These are phyloP conservation scores for Moesziomyces sp. DNA, from an alignment of 1,284 basidiomycete genomes.

Conservation along the genomic window DNA sequence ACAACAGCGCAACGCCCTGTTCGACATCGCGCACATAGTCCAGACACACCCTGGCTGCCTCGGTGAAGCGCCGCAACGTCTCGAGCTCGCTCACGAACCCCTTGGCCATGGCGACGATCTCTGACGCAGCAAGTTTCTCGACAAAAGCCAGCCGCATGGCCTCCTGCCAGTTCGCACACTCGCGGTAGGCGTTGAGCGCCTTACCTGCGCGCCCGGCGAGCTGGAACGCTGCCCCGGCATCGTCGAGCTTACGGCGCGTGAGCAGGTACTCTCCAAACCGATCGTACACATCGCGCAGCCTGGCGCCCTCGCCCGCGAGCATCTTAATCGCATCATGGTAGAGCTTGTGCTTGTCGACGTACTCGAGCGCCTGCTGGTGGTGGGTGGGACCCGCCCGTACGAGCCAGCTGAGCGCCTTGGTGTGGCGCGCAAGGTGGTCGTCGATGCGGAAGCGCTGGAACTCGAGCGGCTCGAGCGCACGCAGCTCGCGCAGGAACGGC, in stretches of 20 bases:
- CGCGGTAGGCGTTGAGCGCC: constrained; percentile 56
- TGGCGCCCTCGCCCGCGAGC: constrained; percentile 24
- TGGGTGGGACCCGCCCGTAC: constrained; percentile 77
- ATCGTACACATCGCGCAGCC: constrained; percentile 66
- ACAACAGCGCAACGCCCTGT: constrained; percentile 80
- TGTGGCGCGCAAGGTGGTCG: constrained; percentile 83
- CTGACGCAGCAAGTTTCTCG: constrained; percentile 60
- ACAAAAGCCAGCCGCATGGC: constrained; percentile 50
- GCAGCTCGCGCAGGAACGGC: constrained; percentile 90
- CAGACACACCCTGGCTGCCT: constrained; percentile 84
- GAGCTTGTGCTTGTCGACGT: constrained; percentile 82
- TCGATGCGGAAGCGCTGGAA: constrained; percentile 93
- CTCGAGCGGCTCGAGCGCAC: constrained; percentile 77
- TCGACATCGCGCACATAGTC: constrained; percentile 85
- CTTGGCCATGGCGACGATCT: constrained; percentile 70
- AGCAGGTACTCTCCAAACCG: constrained; percentile 89
- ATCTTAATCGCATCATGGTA: constrained; percentile 68
- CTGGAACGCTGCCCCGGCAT: constrained; percentile 74
- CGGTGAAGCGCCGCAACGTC: constrained; percentile 80
- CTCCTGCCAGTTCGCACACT: constrained; percentile 57
- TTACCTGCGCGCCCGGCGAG: constrained; percentile 43
- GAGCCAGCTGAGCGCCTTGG: constrained; percentile 81
- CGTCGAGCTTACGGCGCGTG: constrained; percentile 82
- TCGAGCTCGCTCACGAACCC: constrained; percentile 72
- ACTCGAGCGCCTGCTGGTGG: constrained; percentile 83